phyloP scores from a whole-genome alignment of 2,329 filamentous ascomycete genomes.

The Ceratocystis cubensis region DNA sequence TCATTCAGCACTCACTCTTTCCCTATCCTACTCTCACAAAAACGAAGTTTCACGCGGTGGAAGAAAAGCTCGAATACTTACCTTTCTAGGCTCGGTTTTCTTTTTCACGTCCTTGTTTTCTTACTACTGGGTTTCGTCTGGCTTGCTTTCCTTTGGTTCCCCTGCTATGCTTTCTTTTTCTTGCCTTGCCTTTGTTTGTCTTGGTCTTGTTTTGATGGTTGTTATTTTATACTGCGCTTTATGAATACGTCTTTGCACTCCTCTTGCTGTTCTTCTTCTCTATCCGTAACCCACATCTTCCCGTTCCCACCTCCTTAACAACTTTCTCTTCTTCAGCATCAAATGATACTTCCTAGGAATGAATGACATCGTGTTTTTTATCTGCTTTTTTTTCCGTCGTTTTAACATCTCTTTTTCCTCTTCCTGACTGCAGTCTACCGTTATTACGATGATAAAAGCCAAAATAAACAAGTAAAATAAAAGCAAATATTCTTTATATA shows the following conservation, averaged over 20 bases:
- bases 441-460: background rate
- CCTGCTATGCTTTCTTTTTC: background rate
- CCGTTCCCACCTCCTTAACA: background rate
- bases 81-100: background rate
- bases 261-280: background rate
- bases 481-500: too few species aligned
- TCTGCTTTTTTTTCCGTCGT: background rate
- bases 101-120: background rate
- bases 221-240: background rate
- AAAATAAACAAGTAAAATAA: background rate
- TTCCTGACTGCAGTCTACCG: background rate
- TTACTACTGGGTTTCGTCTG: background rate
- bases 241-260: background rate
- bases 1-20: background rate
- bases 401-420: background rate
- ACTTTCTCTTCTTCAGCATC: slow-evolving; percentile 2
- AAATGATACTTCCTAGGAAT: slow-evolving; percentile 9
- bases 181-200: background rate
- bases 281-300: background rate
- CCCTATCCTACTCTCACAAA: background rate
- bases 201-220: background rate
- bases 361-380: slow-evolving; percentile 12
- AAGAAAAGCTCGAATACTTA: background rate
- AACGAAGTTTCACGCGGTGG: too few species aligned
- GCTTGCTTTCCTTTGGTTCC: background rate